Percentiles rank a stretch among this genome's conserved stretches.
Conservation (phyloP, 1,284 basidiomycete species). For the Heterobasidion parviporum region DNA sequence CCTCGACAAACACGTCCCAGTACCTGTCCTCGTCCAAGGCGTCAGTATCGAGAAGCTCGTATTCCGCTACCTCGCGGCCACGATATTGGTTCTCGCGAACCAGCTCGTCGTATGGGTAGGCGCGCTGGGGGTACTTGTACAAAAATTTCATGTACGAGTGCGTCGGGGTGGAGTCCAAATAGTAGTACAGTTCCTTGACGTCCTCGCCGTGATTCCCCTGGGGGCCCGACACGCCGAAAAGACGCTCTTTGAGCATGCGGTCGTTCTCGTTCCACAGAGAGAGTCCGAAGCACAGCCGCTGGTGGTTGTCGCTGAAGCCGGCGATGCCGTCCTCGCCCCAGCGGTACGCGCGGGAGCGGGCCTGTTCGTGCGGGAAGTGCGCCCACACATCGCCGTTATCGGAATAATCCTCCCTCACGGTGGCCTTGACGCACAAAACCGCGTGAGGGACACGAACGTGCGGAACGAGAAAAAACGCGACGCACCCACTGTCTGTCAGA, state of each 20-base stretch:
- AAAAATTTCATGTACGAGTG: constrained; percentile 99
- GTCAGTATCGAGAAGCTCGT: constrained; percentile 90
- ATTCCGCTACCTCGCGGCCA: constrained; percentile 83
- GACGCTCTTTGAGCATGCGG: constrained; percentile 90
- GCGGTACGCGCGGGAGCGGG: constrained; percentile 89
- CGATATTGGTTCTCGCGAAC: constrained; percentile 80
- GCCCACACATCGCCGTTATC: constrained; percentile 95
- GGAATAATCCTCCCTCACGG: constrained; percentile 97
- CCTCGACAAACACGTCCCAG: constrained; percentile 97
- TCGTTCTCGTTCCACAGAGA: constrained; percentile 96
- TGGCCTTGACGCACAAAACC: constrained; percentile 50
- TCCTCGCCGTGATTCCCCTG: constrained; percentile 99
- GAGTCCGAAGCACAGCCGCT: constrained; percentile 84
- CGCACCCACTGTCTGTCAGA: constrained; percentile 95
- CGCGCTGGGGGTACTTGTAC: constrained; percentile 94
- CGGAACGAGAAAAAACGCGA: constrained; percentile 10
- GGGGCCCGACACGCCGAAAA: constrained; percentile 92
- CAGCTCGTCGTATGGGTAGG: constrained; percentile 91
- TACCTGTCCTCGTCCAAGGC: constrained; percentile 90
- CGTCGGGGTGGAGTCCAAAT: constrained; percentile 95
- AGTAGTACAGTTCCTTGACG: constrained; percentile 97
- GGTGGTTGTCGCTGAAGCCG: constrained; percentile 95
- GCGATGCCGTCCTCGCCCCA: constrained; percentile 99
- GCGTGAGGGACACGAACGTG: background rate
- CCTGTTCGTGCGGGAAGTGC: constrained; percentile 94